These are phyloP conservation scores for Omphalea diandra DNA, from an alignment of 441 rosid species.

Conservation along the genomic window DNA sequence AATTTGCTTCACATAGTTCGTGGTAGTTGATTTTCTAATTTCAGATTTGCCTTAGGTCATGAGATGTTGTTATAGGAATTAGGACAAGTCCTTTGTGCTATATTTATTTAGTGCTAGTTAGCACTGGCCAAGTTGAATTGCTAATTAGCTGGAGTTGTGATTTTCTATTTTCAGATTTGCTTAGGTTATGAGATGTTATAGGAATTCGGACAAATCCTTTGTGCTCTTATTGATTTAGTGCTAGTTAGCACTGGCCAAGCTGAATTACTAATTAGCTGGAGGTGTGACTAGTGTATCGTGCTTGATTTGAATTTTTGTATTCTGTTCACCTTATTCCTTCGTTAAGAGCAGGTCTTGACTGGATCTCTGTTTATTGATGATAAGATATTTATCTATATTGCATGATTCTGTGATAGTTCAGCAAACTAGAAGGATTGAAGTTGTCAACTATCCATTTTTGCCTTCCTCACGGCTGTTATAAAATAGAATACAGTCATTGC, in stretches of 20 bases:
- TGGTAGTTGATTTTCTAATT: background rate
- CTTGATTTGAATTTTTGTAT: too few relatives aligned
- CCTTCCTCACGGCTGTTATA: too few relatives aligned
- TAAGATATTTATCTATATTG: background rate
- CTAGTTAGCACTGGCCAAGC: background rate
- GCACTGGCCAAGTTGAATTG: background rate
- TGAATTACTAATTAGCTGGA: too few relatives aligned
- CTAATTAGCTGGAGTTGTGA: too few relatives aligned
- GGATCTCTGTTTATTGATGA: background rate
- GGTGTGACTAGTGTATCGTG: too few relatives aligned
- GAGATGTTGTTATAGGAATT: background rate
- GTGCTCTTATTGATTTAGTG: background rate
- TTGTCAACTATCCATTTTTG: background rate
- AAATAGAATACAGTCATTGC: background rate
- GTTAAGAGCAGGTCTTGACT: background rate
- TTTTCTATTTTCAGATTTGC: background rate
- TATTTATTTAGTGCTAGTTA: background rate
- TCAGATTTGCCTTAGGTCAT: background rate
- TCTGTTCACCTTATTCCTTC: too few relatives aligned
- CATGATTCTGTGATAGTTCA: background rate
- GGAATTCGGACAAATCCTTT: background rate
- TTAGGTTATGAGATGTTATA: background rate
- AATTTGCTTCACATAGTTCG: background rate
- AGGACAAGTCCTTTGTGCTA: background rate
- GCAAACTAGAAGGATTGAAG: background rate